Evolutionary conservation across 257 asterid species (phyloP).

Genomic region (Petrea volubilis): DNA sequence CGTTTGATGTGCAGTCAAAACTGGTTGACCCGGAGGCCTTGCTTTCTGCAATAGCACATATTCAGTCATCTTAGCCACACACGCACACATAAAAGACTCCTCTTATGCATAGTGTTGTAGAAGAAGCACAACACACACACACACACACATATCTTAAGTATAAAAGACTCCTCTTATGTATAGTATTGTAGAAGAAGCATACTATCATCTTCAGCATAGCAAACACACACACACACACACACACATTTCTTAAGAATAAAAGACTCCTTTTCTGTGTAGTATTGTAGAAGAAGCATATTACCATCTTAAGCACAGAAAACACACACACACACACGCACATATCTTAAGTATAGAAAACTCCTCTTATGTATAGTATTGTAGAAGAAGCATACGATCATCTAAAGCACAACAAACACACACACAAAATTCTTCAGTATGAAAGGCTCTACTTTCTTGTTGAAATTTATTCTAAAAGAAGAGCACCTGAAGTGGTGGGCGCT

Average conservation of each 20-base stretch:
- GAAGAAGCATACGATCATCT: too few species aligned
- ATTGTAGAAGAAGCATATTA: too few species aligned
- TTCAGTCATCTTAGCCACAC: neutral
- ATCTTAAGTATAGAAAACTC: too few species aligned
- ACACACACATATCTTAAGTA: neutral
- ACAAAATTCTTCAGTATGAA: neutral
- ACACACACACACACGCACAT: too few species aligned
- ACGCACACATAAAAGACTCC: neutral
- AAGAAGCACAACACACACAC: neutral
- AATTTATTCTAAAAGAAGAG: neutral
- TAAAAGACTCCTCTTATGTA: neutral
- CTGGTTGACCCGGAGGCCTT: slow-evolving; percentile 35
- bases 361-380: too few species aligned
- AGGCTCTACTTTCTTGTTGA: neutral
- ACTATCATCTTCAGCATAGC: too few species aligned
- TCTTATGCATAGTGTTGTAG: too few species aligned
- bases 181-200: too few species aligned
- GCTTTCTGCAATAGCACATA: slow-evolving; percentile 22
- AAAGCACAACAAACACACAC: neutral
- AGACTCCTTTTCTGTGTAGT: too few species aligned
- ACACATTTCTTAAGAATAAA: too few species aligned
- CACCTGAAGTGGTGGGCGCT: slow-evolving; percentile 38
- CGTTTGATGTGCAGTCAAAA: slow-evolving; percentile 23
- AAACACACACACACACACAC: too few species aligned
- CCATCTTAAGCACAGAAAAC: too few species aligned